Evolutionary conservation across 2,329 filamentous ascomycete genomes (phyloP), one percentile per base, ranked within the genome.

Genomic region (Cordyceps cateniannulata): DNA sequence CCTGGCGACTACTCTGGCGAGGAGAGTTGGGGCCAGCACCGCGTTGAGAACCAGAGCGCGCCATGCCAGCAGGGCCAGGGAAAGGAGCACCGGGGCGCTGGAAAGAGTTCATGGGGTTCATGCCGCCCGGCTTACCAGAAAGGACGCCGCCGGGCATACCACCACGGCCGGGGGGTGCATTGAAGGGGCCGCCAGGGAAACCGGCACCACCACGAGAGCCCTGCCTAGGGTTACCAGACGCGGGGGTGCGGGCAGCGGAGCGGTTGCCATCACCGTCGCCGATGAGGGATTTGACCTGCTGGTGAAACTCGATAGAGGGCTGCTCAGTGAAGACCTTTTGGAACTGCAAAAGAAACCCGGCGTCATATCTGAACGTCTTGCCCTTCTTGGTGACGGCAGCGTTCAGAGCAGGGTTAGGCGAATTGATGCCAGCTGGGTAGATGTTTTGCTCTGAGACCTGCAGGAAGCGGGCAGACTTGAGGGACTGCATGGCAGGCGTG

Each of bases 241-340:
- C 79, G 75, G 88, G 74, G 74, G 86, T 75, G 40, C 60, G 65
- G 71, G 86, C 76, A 73, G 83, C 73, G 74, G 88, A 79, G 76
- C 90, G 77, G 54, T 79, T 76, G 62, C 84, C 82, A 62, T 89
- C 86, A 42, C 80, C 80, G 65, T 96, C 93, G 62, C 93, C 93
- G 66, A 99, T 87, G 74, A 79, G 88, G 81, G 76, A 89, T 87
- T 83, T 93, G 82, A 99, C 87, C 70, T 95, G 93, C 66, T 88
- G 82, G 71, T 96, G 90, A 85, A 96, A 99, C 71, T 98, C 93
- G 48, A 93, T 76, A 0, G 92, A 96, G 16, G 95, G 95, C 77
- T 97, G 96, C 80, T 99, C 95, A 64, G 91, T 96, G 78, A 97
- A 99, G 22, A 96, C 91, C 68, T 85, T 85, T 77, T 97, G 91